phyloP scores from a whole-genome alignment of 108 stramenopile genomes.

The Nitzschia palea region DNA sequence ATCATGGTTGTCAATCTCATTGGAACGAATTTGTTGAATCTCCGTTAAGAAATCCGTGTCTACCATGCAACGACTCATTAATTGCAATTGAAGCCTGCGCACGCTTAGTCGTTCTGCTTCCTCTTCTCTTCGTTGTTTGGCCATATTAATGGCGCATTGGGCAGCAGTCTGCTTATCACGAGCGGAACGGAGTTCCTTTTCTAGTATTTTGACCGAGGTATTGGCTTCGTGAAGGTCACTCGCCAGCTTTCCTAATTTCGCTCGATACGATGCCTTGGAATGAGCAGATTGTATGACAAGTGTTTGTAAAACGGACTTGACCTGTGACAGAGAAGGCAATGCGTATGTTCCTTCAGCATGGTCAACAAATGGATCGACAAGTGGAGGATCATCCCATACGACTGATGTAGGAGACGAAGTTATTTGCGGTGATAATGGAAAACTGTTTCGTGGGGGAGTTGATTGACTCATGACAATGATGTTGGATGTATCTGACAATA shows the following conservation, averaged over 20 bases:
- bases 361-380: background rate
- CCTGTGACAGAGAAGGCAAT: background rate
- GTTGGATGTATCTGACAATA: too few species aligned
- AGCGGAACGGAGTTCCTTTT: background rate
- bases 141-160: background rate
- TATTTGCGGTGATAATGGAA: background rate
- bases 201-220: background rate
- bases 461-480: background rate
- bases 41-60: background rate
- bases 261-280: constrained; percentile 9
- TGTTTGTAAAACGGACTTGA: background rate
- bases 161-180: background rate
- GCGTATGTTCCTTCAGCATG: background rate
- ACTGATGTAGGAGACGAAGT: background rate
- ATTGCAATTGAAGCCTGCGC: background rate
- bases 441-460: background rate
- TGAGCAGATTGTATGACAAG: background rate
- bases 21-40: background rate
- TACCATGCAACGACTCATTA: background rate
- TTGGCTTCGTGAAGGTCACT: constrained; percentile 1
- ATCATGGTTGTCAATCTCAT: background rate
- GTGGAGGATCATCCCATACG: background rate
- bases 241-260: constrained; percentile 3
- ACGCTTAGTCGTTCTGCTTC: background rate
- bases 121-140: background rate